Percentiles rank a stretch among this genome's conserved stretches.
phyloP scores from a whole-genome alignment of 805 yeast species.

The Suhomyces xylopsoci region DNA sequence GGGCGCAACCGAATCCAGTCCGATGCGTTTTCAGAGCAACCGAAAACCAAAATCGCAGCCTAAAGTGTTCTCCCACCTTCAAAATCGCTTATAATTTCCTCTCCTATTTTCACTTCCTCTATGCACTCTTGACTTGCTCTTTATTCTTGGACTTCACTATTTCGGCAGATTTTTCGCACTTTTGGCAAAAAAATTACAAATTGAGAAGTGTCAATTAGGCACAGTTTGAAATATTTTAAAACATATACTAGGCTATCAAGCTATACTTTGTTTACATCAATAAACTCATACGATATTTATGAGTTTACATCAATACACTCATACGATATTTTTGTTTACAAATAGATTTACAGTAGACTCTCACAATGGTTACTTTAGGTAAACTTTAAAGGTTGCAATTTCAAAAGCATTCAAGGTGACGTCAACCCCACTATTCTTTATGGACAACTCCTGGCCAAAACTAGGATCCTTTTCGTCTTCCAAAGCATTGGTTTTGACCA shows the following conservation, averaged over 20 bases:
- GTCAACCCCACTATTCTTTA: constrained; percentile 35
- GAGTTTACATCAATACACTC: too few species aligned
- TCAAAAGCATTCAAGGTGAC: constrained; percentile 72
- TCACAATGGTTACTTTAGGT: constrained; percentile 31
- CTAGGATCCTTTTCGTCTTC: constrained; percentile 45
- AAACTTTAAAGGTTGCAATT: constrained; percentile 59
- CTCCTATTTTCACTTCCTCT: neutral
- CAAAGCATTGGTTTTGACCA: constrained; percentile 55
- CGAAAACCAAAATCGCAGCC: neutral
- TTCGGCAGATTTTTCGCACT: neutral
- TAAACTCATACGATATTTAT: too few species aligned
- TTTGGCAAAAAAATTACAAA: neutral
- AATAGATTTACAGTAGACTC: too few species aligned
- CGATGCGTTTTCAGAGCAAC: neutral
- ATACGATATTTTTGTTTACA: too few species aligned
- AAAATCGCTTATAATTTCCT: neutral
- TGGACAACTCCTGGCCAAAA: constrained; percentile 24
- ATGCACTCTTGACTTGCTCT: too few species aligned
- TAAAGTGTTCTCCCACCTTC: too few species aligned
- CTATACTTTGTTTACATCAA: too few species aligned
- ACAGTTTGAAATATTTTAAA: neutral
- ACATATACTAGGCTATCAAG: neutral
- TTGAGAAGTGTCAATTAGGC: too few species aligned
- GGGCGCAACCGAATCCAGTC: neutral
- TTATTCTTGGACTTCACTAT: neutral